Percentiles rank a stretch among this genome's conserved stretches.
These are phyloP conservation scores for Plantago major DNA, from an alignment of 257 asterid species.

Conservation along the genomic window DNA sequence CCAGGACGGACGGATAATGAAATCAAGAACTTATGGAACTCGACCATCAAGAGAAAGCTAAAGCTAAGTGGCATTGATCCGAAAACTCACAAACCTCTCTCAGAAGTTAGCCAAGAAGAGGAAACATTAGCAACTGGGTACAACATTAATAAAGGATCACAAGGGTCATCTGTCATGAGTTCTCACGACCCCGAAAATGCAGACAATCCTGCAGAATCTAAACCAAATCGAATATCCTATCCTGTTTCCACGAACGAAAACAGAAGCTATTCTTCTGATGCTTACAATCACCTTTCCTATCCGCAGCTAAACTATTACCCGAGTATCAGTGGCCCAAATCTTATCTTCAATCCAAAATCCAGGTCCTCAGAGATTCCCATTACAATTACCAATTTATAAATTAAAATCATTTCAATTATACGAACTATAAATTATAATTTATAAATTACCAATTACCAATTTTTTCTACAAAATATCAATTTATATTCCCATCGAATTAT, in stretches of 20 bases:
- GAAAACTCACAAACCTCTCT: slow-evolving; percentile 43
- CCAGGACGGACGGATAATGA: slow-evolving; percentile 65
- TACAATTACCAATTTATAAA: too few relatives aligned
- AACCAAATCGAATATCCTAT: slow-evolving; percentile 19
- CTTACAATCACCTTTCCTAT: slow-evolving; percentile 36
- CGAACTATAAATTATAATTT: too few relatives aligned
- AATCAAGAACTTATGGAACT: slow-evolving; percentile 54
- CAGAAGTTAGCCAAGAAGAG: slow-evolving; percentile 23
- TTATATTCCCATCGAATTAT: too few relatives aligned
- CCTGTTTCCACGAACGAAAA: slow-evolving; percentile 7
- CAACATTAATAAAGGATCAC: slow-evolving; percentile 21
- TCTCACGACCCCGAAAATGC: slow-evolving; percentile 13
- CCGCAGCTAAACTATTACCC: slow-evolving; percentile 27
- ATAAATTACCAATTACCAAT: too few relatives aligned
- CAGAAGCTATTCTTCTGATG: slow-evolving; percentile 23
- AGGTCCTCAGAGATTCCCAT: slow-evolving; percentile 26
- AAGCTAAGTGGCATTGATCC: slow-evolving; percentile 50
- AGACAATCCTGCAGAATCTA: slow-evolving; percentile 9
- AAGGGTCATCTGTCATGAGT: slow-evolving; percentile 17
- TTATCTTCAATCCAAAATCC: slow-evolving; percentile 28
- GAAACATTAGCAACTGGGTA: not conserved
- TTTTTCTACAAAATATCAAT: too few relatives aligned
- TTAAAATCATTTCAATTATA: too few relatives aligned
- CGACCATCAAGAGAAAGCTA: slow-evolving; percentile 49
- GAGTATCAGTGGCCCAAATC: slow-evolving; percentile 23